phyloP scores from a whole-genome alignment of 441 rosid genomes.

The Pelargonium cotyledonis region DNA sequence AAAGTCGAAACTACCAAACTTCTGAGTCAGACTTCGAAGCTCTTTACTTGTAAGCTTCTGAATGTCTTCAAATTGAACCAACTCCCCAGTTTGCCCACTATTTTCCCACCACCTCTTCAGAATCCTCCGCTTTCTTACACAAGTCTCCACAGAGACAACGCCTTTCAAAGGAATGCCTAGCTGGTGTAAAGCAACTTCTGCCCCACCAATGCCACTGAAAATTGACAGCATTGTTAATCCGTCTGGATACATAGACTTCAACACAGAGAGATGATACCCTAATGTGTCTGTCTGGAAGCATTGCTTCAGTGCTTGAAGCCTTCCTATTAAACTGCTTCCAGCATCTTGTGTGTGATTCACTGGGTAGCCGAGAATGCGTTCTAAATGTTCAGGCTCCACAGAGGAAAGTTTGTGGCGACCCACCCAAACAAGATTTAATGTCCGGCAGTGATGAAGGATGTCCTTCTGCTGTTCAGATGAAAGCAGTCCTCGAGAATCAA shows the following conservation, averaged over 20 bases:
- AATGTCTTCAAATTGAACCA: conserved; percentile 65
- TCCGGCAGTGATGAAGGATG: conserved; percentile 49
- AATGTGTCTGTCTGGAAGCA: conserved; percentile 79
- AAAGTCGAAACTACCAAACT: conserved; percentile 61
- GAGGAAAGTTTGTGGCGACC: conserved; percentile 51
- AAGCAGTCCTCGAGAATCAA: conserved; percentile 44
- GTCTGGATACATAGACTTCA: conserved; percentile 55
- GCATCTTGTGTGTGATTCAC: conserved; percentile 45
- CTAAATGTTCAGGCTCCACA: conserved; percentile 55
- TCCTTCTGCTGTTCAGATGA: conserved; percentile 51
- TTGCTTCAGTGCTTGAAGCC: conserved; percentile 47
- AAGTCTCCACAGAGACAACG: conserved; percentile 59
- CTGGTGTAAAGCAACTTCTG: conserved; percentile 52
- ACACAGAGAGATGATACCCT: conserved; percentile 73
- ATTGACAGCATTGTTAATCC: conserved; percentile 71
- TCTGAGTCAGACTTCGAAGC: conserved; percentile 39
- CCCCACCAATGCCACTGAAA: conserved; percentile 83
- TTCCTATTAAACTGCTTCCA: conserved; percentile 37
- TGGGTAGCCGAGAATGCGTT: conserved; percentile 76
- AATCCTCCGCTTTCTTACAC: conserved; percentile 48
- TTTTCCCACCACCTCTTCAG: conserved; percentile 65
- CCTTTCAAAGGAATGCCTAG: conserved; percentile 68
- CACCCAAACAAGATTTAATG: conserved; percentile 65
- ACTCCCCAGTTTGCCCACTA: conserved; percentile 62
- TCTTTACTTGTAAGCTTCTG: conserved; percentile 48